Base-by-base conservation (phyloP, 345 rosid species). In the Dipteronia dyeriana region DNA sequence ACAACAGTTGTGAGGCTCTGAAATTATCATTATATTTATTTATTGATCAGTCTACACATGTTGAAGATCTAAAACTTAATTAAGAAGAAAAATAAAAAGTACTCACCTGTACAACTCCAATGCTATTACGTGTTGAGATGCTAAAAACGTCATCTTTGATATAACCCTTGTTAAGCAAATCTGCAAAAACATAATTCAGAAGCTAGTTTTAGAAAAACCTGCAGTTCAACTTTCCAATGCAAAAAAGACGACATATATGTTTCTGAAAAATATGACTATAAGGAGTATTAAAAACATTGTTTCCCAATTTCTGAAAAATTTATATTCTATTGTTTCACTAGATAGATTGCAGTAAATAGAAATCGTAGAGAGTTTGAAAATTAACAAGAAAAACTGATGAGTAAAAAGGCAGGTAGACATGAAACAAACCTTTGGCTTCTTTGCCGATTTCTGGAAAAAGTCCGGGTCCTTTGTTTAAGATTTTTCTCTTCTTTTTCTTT, bases 81-180 rank as follows among this genome's bases (percentile, higher is more conserved):
- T 3, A 53, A 2, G 2, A 8, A 43, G 9, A 43, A 14, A 51
- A 1, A 26, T n/a, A n/a, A n/a, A n/a, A n/a, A n/a, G n/a, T n/a
- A n/a, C 4, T 14, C 6, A 51, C 56, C 0, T 2, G 38, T 75
- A 66, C 78, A 51, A 31, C 31, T 17, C 71, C 64, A 11, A 11
- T 53, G 9, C 0, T 19, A 17, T 22, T 65, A 31, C 34, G 26
- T 47, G 78, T 66, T 12, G 78, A 31, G 60, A 66, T n/a, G 31
- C 63, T 49, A 14, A 75, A 20, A 20, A 10, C 38, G 45, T 66
- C 23, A 34, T 75, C 78, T 62, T 75, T n/a, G 64, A 25, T n/a
- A 51, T 66, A 75, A 12, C 78, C 78, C 23, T 75, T 66, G 22
- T 19, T 54, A 17, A 66, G 71, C 72, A 75, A 65, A 29, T 49